Percentiles rank a stretch among this genome's conserved stretches.
These are phyloP conservation scores for Calocybe cyanea DNA, from an alignment of 768 basidiomycete species.

Conservation along the genomic window DNA sequence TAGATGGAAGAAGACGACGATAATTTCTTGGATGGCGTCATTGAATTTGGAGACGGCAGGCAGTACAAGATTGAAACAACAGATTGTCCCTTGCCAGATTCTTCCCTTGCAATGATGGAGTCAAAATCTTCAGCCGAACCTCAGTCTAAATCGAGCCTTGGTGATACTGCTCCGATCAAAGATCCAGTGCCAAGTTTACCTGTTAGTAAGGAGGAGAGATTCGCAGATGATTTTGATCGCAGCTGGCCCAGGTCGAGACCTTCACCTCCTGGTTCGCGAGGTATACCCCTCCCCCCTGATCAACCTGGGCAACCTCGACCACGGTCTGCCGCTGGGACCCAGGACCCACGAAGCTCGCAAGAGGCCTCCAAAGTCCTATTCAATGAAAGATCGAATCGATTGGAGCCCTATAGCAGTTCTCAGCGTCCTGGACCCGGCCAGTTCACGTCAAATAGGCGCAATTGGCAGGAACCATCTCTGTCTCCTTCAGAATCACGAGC, in stretches of 20 bases:
- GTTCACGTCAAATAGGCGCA: conserved; percentile 39
- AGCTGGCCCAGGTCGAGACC: conserved; percentile 84
- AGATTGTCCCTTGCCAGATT: conserved; percentile 22
- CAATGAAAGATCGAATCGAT: conserved; percentile 87
- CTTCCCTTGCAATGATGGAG: conserved; percentile 24
- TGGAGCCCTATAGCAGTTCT: conserved; percentile 76
- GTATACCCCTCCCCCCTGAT: conserved; percentile 27
- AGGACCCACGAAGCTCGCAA: conserved; percentile 42
- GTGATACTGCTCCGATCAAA: conserved; percentile 16
- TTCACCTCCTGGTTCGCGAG: conserved; percentile 42
- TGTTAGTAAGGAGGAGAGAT: conserved; percentile 82
- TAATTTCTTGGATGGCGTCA: conserved; percentile 81
- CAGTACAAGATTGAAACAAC: conserved; percentile 78
- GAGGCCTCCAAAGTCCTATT: conserved; percentile 78
- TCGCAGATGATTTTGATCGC: conserved; percentile 92
- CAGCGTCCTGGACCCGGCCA: conserved; percentile 39
- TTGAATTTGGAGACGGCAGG: conserved; percentile 94
- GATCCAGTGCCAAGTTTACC: conserved; percentile 31
- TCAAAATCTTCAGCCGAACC: conserved; percentile 20
- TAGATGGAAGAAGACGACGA: conserved; percentile 93
- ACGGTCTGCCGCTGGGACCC: conserved; percentile 26
- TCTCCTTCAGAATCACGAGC: conserved; percentile 38
- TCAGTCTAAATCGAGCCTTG: conserved; percentile 17
- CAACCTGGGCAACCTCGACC: conserved; percentile 20
- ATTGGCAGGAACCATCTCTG: conserved; percentile 37